phyloP scores from a whole-genome alignment of 345 rosid species.

The Euphorbia peplus region DNA sequence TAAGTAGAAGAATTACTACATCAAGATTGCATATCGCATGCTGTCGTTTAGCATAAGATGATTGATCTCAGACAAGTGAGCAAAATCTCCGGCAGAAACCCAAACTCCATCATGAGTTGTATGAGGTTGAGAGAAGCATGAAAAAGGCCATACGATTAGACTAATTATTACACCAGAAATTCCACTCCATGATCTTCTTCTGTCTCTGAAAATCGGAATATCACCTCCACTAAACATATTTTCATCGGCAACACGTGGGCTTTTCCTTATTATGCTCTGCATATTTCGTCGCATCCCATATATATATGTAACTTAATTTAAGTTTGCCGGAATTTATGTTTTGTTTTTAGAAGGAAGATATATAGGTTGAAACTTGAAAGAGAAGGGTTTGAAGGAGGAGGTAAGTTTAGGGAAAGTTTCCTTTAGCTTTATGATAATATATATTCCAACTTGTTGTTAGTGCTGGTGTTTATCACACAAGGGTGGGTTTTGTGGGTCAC shows the following conservation, averaged over 20 bases:
- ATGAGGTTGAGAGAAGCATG: slow-evolving; percentile 68
- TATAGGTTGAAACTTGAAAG: no score
- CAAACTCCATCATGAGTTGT: slow-evolving; percentile 65
- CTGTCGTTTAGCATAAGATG: slow-evolving; percentile 86
- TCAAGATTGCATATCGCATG: slow-evolving; percentile 87
- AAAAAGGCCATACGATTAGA: slow-evolving; percentile 47
- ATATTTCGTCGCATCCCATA: slow-evolving; percentile 31
- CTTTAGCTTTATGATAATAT: slow-evolving; percentile 26
- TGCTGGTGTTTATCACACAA: slow-evolving; percentile 37
- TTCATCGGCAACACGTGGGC: slow-evolving; percentile 76
- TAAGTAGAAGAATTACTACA: no score
- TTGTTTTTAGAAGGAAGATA: background rate
- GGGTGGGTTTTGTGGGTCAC: slow-evolving; percentile 22
- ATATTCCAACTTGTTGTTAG: slow-evolving; percentile 35
- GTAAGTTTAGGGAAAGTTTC: no score
- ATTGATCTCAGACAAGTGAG: slow-evolving; percentile 65
- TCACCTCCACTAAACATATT: slow-evolving; percentile 36
- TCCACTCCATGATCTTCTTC: slow-evolving; percentile 26
- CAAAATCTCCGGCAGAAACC: slow-evolving; percentile 58
- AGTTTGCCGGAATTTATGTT: no score
- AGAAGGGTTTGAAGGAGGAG: background rate
- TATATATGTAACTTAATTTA: no score
- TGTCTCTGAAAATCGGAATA: slow-evolving; percentile 17
- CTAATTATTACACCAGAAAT: slow-evolving; percentile 38
- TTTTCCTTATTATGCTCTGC: slow-evolving; percentile 49